Percentiles rank a stretch among this genome's conserved stretches.
These are phyloP conservation scores for Mycena epipterygia DNA, from an alignment of 768 basidiomycete genomes.

Conservation along the genomic window DNA sequence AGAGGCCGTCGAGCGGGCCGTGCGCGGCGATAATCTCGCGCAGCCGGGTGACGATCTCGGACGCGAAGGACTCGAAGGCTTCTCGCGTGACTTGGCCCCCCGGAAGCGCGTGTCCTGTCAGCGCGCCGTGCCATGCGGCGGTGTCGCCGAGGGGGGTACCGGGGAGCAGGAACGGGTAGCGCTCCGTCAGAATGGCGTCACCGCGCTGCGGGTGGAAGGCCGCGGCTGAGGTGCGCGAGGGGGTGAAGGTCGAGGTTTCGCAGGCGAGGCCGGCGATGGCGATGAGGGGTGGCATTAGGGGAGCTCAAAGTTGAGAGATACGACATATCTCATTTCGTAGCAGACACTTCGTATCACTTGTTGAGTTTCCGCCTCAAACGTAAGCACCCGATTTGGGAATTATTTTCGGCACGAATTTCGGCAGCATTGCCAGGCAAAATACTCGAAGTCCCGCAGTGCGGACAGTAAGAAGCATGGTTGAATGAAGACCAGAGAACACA, in stretches of 20 bases:
- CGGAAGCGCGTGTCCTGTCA: conserved; percentile 13
- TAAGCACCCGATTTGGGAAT: too few relatives aligned
- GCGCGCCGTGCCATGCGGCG: conserved; percentile 16
- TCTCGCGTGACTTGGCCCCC: conserved; percentile 13
- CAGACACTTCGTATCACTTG: too few relatives aligned
- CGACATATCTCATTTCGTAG: too few relatives aligned
- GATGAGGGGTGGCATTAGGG: conserved; percentile 5
- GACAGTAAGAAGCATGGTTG: too few relatives aligned
- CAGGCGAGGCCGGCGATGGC: conserved; percentile 15
- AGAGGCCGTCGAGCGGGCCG: conserved; percentile 16
- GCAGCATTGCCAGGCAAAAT: too few relatives aligned
- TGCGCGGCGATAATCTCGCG: conserved; percentile 11
- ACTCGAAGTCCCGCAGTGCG: too few relatives aligned
- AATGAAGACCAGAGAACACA: too few relatives aligned
- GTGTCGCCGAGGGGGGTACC: conserved; percentile 14
- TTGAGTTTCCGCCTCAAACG: too few relatives aligned
- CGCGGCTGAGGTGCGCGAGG: conserved; percentile 11
- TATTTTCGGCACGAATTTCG: too few relatives aligned
- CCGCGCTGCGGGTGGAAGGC: conserved; percentile 17
- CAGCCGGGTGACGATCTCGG: conserved; percentile 13
- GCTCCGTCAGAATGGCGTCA: conserved; percentile 13
- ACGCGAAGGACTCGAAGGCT: conserved; percentile 13
- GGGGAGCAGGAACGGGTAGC: conserved; percentile 18
- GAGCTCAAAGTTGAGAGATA: neutral
- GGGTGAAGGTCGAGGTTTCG: conserved; percentile 16